Percentiles rank a stretch among this genome's conserved stretches.
Conservation (phyloP, 2,329 filamentous ascomycete genomes). For the Myriosclerotinia duriaeana region DNA sequence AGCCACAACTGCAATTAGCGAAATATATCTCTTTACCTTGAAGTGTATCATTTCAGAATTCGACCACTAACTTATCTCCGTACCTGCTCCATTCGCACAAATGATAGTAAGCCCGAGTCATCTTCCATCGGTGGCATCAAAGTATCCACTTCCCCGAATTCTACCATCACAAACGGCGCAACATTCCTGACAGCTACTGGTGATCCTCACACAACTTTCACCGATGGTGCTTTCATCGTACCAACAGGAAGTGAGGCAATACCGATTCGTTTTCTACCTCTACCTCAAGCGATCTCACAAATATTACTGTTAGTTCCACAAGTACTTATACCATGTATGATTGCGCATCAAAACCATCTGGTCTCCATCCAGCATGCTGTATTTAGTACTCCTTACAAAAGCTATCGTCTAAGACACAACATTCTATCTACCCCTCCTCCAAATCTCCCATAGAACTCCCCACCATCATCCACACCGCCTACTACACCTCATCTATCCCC, state of each 20-base stretch:
- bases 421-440: neutral
- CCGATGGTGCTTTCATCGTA: neutral
- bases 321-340: constrained; percentile 1
- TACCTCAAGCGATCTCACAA: no score
- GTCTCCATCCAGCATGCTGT: neutral
- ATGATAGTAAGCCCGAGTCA: neutral
- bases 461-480: no score
- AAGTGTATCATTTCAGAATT: neutral
- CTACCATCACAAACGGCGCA: neutral
- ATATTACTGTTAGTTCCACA: neutral
- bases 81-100: no score
- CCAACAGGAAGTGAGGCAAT: neutral
- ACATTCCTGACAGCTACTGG: neutral
- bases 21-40: neutral
- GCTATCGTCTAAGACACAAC: neutral
- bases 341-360: neutral
- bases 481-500: no score
- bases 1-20: neutral
- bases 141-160: neutral
- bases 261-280: no score
- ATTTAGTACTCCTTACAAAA: neutral
- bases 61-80: neutral
- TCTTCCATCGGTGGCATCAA: neutral
- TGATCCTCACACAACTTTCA: neutral
- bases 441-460: neutral